These are phyloP conservation scores for Fusarium odoratissimum DNA, from an alignment of 2,329 filamentous ascomycete species.

Conservation along the genomic window DNA sequence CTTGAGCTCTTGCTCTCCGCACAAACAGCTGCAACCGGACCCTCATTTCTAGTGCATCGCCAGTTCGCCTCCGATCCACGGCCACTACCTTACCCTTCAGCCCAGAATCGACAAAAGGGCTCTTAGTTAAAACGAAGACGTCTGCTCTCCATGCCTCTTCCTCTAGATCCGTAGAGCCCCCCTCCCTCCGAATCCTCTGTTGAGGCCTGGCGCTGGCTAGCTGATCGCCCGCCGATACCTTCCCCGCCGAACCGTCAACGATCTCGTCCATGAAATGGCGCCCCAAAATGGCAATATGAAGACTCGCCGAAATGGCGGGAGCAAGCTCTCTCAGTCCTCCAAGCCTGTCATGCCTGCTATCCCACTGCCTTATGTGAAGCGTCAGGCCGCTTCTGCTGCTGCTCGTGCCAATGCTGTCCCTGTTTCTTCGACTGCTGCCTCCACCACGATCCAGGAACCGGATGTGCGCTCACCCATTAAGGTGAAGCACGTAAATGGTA, in stretches of 20 bases:
- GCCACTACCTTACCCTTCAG: slow-evolving; percentile 14
- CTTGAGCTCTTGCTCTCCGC: slow-evolving; percentile 37
- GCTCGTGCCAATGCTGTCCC: slow-evolving; percentile 42
- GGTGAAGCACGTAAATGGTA: slow-evolving; percentile 38
- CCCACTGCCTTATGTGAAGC: slow-evolving; percentile 54
- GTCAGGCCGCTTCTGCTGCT: slow-evolving; percentile 50
- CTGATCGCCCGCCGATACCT: slow-evolving; percentile 40
- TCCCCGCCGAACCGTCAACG: slow-evolving; percentile 39
- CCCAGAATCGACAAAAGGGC: slow-evolving; percentile 31
- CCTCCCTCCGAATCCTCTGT: slow-evolving; percentile 38
- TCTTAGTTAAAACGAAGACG: slow-evolving; percentile 20
- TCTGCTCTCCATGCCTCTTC: slow-evolving; percentile 49
- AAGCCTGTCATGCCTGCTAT: slow-evolving; percentile 54
- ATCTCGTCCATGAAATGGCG: slow-evolving; percentile 47
- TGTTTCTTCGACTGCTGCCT: slow-evolving; percentile 17
- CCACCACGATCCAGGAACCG: slow-evolving; percentile 18
- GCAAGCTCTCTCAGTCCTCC: slow-evolving; percentile 47
- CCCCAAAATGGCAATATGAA: slow-evolving; percentile 50
- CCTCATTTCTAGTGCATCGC: slow-evolving; percentile 37
- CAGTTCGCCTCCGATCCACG: slow-evolving; percentile 30
- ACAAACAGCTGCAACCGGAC: slow-evolving; percentile 35
- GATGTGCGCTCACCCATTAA: slow-evolving; percentile 21
- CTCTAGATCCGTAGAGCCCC: slow-evolving; percentile 47
- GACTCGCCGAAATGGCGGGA: slow-evolving; percentile 47
- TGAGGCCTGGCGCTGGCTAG: slow-evolving; percentile 43